Percentiles rank a stretch among this genome's conserved stretches.
These are phyloP conservation scores for Lichtheimia corymbifera DNA, from an alignment of 371 early-diverging fungal species.

Conservation along the genomic window DNA sequence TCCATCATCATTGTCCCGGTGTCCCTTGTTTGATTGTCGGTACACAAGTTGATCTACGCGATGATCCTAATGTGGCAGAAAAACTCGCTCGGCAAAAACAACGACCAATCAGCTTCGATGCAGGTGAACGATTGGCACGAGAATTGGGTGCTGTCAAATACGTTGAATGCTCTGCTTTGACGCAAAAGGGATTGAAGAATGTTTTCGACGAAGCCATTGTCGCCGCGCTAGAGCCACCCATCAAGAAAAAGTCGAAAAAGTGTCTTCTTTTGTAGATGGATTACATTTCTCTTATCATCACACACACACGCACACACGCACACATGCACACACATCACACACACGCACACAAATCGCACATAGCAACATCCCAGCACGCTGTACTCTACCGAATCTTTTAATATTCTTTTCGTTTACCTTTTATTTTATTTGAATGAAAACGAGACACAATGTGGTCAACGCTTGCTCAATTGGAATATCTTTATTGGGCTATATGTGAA, in stretches of 20 bases:
- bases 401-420: not conserved
- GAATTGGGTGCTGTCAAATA: constrained; percentile 95
- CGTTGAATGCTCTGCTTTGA: constrained; percentile 96
- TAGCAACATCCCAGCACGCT: not conserved
- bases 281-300: not conserved
- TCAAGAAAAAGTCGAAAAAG: constrained; percentile 75
- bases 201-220: constrained; percentile 99
- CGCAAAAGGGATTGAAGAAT: constrained; percentile 95
- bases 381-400: constrained; percentile 3
- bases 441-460: no score
- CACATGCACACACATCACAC: not conserved
- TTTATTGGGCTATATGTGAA: no score
- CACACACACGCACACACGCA: not conserved
- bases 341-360: not conserved
- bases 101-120: constrained; percentile 79
- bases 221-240: constrained; percentile 95
- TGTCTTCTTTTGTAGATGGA: constrained; percentile 69
- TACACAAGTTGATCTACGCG: constrained; percentile 94
- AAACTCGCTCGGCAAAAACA: constrained; percentile 84
- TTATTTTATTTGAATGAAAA: not conserved
- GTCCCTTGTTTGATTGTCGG: constrained; percentile 97
- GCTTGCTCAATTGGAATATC: no score
- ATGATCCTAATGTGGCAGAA: constrained; percentile 80
- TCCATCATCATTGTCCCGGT: constrained; percentile 96
- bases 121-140: constrained; percentile 84